Evolutionary conservation across 371 early-diverging fungal genomes (phyloP), one percentile per base, ranked within the genome.

Genomic region (Coemansia sp.): DNA sequence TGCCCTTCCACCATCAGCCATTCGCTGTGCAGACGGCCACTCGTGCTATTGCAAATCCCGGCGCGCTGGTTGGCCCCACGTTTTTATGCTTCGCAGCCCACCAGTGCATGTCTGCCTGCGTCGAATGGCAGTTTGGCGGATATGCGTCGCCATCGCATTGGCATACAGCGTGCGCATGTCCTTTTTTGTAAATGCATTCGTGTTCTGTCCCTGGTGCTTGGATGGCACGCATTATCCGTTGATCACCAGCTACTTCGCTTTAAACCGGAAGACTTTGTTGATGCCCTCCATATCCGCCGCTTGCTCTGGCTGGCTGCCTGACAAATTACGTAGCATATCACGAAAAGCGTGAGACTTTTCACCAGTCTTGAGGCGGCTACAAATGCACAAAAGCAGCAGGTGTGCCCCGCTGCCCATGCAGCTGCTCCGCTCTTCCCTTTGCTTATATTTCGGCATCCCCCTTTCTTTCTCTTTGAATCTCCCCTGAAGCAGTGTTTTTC

Each of bases 331-430:
- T 7, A 21, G 48, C 23, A 13, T 32, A 56, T 68, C 69, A 59
- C 69, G 57, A 41, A 29, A 40, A 65, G 69, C 69, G 73, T 69
- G 73, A 55, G 73, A 73, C 73, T 65, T 64, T 69, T 61, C 49
- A 17, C 8, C 48, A 48, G 15, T n/a, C 48, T 32, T 29, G 56
- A 32, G 19, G 17, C n/a, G 29, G 32, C 56, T n/a, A n/a, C 26
- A 56, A 32, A 56, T 56, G 58, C 41, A 58, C 59, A 66, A 58
- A 66, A 58, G 56, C 64, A 44, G 24, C 53, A 21, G 19, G 24
- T 9, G 11, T 44, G n/a, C 32, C 40, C 53, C 15, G 44, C 62
- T 36, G 48, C 28, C 12, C 26, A n/a, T 62, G 46, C 54, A 36
- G 21, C 40, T 69, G 21, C 57, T 57, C 36, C 39, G 46, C 24